Evolutionary conservation across 2,329 filamentous ascomycete species (phyloP).

Genomic region (Dothistroma pini): DNA sequence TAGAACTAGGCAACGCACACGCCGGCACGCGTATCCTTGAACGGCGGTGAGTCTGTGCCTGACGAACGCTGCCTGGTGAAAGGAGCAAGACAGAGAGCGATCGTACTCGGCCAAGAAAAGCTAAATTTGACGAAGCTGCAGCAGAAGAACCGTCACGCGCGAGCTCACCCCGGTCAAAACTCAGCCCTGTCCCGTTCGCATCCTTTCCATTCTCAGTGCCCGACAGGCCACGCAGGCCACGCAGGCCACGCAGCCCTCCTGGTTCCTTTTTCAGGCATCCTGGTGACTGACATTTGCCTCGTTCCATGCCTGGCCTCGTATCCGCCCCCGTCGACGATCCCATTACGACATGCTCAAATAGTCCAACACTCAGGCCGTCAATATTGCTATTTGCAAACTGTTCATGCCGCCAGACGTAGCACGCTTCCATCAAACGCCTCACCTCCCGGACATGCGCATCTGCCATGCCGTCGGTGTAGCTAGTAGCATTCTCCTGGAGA

Average conservation of each 20-base stretch:
- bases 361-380: conserved; percentile 1
- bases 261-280: neutral
- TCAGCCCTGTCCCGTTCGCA: conserved; percentile 13
- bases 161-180: conserved; percentile 6
- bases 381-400: conserved; percentile 4
- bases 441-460: conserved; percentile 8
- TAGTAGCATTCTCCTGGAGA: conserved; percentile 1
- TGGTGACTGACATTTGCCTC: conserved; percentile 1
- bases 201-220: conserved; percentile 6
- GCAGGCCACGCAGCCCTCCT: neutral
- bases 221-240: conserved; percentile 2
- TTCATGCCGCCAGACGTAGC: neutral
- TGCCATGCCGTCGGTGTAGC: conserved; percentile 5
- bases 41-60: conserved; percentile 19
- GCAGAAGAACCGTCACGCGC: conserved; percentile 10
- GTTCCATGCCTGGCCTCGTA: conserved; percentile 4
- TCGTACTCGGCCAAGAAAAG: conserved; percentile 8
- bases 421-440: conserved; percentile 5
- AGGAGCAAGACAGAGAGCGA: conserved; percentile 7
- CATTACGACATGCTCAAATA: conserved; percentile 4
- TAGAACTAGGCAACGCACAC: conserved; percentile 22
- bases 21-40: conserved; percentile 12
- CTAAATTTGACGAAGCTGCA: conserved; percentile 7
- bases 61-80: conserved; percentile 19
- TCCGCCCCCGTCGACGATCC: conserved; percentile 3